Evolutionary conservation across 1,284 basidiomycete species (phyloP).

Genomic region (Malassezia pachydermatis): DNA sequence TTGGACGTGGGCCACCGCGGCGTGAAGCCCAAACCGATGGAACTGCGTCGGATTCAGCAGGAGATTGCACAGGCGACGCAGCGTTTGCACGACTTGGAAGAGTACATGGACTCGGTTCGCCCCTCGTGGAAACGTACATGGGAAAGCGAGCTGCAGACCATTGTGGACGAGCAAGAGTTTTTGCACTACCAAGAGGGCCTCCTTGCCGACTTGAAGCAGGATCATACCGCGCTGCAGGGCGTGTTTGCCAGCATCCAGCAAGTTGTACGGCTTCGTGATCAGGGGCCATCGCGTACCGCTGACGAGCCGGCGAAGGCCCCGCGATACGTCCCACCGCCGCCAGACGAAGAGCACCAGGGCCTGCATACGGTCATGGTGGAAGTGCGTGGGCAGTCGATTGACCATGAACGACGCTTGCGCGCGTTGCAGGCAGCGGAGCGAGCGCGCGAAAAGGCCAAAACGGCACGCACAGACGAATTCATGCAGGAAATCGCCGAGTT

Average conservation of each 20-base stretch:
- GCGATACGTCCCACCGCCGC: conserved; percentile 38
- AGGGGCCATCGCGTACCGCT: conserved; percentile 16
- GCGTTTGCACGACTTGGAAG: conserved; percentile 67
- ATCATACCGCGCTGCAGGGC: conserved; percentile 36
- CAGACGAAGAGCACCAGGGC: conserved; percentile 43
- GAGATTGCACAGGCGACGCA: conserved; percentile 63
- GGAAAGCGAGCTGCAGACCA: conserved; percentile 88
- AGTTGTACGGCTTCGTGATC: conserved; percentile 37
- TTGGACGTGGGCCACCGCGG: conserved; percentile 84
- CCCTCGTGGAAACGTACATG: conserved; percentile 99
- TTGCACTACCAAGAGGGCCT: conserved; percentile 53
- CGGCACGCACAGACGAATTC: conserved; percentile 38
- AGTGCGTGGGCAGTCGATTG: conserved; percentile 40
- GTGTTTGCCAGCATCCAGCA: conserved; percentile 46
- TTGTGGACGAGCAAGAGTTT: conserved; percentile 94
- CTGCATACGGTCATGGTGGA: conserved; percentile 46
- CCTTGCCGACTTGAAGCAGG: conserved; percentile 39
- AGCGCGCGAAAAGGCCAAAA: conserved; percentile 32
- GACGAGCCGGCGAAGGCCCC: conserved; percentile 5
- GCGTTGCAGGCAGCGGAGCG: conserved; percentile 42
- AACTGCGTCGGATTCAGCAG: conserved; percentile 64
- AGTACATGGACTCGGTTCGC: conserved; percentile 77
- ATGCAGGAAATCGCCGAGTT: conserved; percentile 43
- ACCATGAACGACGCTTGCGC: conserved; percentile 44
- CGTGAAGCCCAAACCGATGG: conserved; percentile 66